Evolutionary conservation across 2,329 filamentous ascomycete species (phyloP).

Genomic region (Alternaria solani): DNA sequence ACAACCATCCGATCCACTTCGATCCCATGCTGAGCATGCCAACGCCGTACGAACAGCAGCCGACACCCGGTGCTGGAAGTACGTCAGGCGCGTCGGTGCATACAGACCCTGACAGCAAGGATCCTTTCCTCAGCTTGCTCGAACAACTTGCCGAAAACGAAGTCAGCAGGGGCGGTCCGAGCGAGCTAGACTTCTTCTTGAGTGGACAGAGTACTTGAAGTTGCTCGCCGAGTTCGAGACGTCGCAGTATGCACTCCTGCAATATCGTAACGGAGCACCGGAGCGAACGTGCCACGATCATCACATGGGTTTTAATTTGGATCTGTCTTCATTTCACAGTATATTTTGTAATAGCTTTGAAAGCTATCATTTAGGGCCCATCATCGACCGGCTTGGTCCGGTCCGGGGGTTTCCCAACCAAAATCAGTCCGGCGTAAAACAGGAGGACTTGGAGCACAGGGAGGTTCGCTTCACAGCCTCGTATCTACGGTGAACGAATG

Average conservation of each 20-base stretch:
- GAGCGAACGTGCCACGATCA: conserved; percentile 6
- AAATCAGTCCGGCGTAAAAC: conserved; percentile 23
- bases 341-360: conserved; percentile 22
- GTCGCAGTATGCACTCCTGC: background rate
- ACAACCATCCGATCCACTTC: conserved; percentile 30
- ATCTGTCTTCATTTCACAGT: conserved; percentile 17
- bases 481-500: conserved; percentile 18
- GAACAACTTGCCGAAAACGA: conserved; percentile 87
- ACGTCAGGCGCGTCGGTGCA: conserved; percentile 51
- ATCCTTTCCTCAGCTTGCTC: conserved; percentile 79
- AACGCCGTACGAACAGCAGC: conserved; percentile 52
- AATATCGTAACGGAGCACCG: conserved; percentile 7
- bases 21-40: conserved; percentile 54
- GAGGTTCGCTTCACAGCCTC: conserved; percentile 14
- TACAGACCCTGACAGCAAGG: conserved; percentile 67
- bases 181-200: conserved; percentile 81
- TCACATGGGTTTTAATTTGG: conserved; percentile 2
- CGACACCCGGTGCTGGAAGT: conserved; percentile 56
- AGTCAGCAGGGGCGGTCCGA: conserved; percentile 71
- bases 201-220: conserved; percentile 42
- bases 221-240: conserved; percentile 7
- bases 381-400: conserved; percentile 6
- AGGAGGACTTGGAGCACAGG: conserved; percentile 1
- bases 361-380: conserved; percentile 16
- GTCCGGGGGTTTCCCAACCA: conserved; percentile 3